A percentile compares a stretch with the other conserved stretches of the same genome.
phyloP scores from a whole-genome alignment of 805 yeast genomes.

The Nakazawaea anatomiae region DNA sequence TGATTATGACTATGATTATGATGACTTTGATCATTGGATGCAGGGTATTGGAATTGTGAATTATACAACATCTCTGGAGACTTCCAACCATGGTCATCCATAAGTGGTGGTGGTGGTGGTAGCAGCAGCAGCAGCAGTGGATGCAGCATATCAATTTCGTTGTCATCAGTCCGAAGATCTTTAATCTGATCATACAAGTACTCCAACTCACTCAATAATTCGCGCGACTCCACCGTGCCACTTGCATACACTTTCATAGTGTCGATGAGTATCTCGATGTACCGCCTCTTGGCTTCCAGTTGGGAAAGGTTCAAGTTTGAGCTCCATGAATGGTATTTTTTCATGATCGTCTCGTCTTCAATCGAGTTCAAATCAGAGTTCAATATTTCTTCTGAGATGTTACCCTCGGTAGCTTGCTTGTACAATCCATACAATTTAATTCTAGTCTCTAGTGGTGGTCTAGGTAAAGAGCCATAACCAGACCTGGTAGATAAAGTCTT shows the following conservation, averaged over 20 bases:
- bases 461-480: slow-evolving; percentile 56
- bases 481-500: slow-evolving; percentile 63
- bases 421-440: slow-evolving; percentile 73
- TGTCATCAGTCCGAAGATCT: slow-evolving; percentile 23
- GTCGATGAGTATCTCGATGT: slow-evolving; percentile 61
- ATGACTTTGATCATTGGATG: background rate
- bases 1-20: background rate
- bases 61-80: slow-evolving; percentile 12
- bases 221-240: slow-evolving; percentile 61
- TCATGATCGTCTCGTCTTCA: slow-evolving; percentile 62
- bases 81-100: background rate
- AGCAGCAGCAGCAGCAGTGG: too few relatives aligned
- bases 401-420: slow-evolving; percentile 88
- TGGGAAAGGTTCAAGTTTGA: slow-evolving; percentile 59
- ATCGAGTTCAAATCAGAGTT: slow-evolving; percentile 30
- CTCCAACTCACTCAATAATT: slow-evolving; percentile 61
- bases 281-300: slow-evolving; percentile 69
- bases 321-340: slow-evolving; percentile 87
- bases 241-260: slow-evolving; percentile 69
- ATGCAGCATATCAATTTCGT: background rate
- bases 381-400: slow-evolving; percentile 60
- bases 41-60: slow-evolving; percentile 2
- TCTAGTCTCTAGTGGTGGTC: slow-evolving; percentile 71
- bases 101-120: too few relatives aligned
- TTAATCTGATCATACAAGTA: slow-evolving; percentile 70